These are phyloP conservation scores for Wickerhamiella parazyma DNA, from an alignment of 805 yeast genomes.

Conservation along the genomic window DNA sequence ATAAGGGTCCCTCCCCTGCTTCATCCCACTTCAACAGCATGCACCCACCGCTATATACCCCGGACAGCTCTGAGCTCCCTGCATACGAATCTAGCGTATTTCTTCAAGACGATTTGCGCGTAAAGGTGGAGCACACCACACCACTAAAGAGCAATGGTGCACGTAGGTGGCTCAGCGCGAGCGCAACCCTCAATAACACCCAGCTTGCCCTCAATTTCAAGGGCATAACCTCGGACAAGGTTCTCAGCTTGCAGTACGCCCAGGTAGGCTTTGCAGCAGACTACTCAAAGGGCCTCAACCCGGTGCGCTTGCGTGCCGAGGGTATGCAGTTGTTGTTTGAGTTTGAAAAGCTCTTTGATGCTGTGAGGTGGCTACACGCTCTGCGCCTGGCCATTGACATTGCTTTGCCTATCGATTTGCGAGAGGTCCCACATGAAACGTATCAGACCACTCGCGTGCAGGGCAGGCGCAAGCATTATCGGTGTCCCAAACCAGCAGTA, in stretches of 20 bases:
- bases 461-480: neutral
- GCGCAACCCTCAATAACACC: slow-evolving; percentile 73
- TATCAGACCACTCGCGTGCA: neutral
- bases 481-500: neutral
- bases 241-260: slow-evolving; percentile 70
- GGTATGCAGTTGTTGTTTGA: slow-evolving; percentile 65
- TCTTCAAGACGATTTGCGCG: slow-evolving; percentile 39
- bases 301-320: slow-evolving; percentile 56
- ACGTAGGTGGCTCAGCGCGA: slow-evolving; percentile 56
- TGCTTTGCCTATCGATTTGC: slow-evolving; percentile 55
- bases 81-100: slow-evolving; percentile 51
- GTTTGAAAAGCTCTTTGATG: slow-evolving; percentile 46
- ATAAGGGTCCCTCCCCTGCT: neutral
- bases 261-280: slow-evolving; percentile 76
- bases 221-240: slow-evolving; percentile 23
- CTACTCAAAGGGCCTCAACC: slow-evolving; percentile 42
- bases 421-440: slow-evolving; percentile 24
- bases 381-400: slow-evolving; percentile 66
- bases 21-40: slow-evolving; percentile 7
- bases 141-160: slow-evolving; percentile 60
- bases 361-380: slow-evolving; percentile 68
- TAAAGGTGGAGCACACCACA: slow-evolving; percentile 63
- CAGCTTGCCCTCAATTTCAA: slow-evolving; percentile 57
- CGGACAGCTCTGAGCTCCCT: slow-evolving; percentile 40
- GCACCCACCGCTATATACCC: slow-evolving; percentile 11